phyloP scores from a whole-genome alignment of 2,329 filamentous ascomycete genomes.

The Chaetothyriales sp. region DNA sequence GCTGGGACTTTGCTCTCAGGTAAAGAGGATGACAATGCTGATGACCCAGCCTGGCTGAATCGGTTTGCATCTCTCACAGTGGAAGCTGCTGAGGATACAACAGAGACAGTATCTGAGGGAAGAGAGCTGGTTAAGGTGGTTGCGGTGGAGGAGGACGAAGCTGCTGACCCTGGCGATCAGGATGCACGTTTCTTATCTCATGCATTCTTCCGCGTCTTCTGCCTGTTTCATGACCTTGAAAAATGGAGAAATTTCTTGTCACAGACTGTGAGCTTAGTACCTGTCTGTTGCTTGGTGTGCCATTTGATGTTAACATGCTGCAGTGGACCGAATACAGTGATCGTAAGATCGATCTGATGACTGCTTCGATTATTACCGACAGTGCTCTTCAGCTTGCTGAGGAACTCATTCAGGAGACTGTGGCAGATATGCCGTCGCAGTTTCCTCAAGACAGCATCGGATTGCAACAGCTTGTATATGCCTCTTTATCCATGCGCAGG shows the following conservation, averaged over 20 bases:
- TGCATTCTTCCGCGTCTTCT: slow-evolving; percentile 18
- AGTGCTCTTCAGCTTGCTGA: slow-evolving; percentile 18
- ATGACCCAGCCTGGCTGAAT: slow-evolving; percentile 13
- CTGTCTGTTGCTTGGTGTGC: too few species aligned
- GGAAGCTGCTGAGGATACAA: slow-evolving; percentile 14
- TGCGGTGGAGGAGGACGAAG: slow-evolving; percentile 11
- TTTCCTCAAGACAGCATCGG: too few species aligned
- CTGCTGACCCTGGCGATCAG: slow-evolving; percentile 1
- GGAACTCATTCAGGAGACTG: slow-evolving; percentile 15
- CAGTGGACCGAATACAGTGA: slow-evolving; percentile 20
- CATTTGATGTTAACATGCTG: neutral
- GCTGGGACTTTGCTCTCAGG: slow-evolving; percentile 5
- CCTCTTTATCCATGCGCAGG: slow-evolving; percentile 1
- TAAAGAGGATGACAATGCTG: slow-evolving; percentile 7
- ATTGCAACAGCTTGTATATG: neutral
- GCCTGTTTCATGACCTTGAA: slow-evolving; percentile 21
- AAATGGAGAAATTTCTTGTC: slow-evolving; percentile 20
- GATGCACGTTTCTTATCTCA: slow-evolving; percentile 10
- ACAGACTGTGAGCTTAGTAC: slow-evolving; percentile 6
- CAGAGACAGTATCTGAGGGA: slow-evolving; percentile 5
- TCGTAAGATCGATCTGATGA: slow-evolving; percentile 20
- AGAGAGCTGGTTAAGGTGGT: slow-evolving; percentile 16
- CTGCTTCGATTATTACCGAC: slow-evolving; percentile 22
- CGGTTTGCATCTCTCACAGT: slow-evolving; percentile 20
- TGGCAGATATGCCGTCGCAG: slow-evolving; percentile 6